These are phyloP conservation scores for Phyllosticta citribraziliensis DNA, from an alignment of 2,329 filamentous ascomycete species.

Conservation along the genomic window DNA sequence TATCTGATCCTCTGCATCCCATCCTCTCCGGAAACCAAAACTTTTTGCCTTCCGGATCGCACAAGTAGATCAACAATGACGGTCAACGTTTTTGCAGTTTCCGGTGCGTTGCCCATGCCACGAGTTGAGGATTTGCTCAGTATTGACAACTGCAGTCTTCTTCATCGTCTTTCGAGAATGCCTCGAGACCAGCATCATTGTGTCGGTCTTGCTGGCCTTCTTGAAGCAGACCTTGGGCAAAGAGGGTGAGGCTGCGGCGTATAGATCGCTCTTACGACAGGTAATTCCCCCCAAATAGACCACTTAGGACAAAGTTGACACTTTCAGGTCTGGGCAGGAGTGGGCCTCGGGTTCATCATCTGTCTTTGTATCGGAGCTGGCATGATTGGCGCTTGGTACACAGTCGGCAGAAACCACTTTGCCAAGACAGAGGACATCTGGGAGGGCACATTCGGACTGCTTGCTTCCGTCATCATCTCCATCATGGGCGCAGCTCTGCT, in stretches of 20 bases:
- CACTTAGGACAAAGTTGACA: neutral
- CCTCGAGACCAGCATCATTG: constrained; percentile 73
- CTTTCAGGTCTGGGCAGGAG: constrained; percentile 56
- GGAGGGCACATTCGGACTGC: constrained; percentile 66
- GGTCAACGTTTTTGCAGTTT: constrained; percentile 63
- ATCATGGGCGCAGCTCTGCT: constrained; percentile 71
- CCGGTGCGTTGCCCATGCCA: constrained; percentile 34
- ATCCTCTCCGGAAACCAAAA: neutral
- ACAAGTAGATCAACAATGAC: constrained; percentile 26
- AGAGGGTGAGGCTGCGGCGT: constrained; percentile 48
- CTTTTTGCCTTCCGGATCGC: neutral
- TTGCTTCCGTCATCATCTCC: constrained; percentile 72
- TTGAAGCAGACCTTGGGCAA: constrained; percentile 70
- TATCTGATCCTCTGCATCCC: neutral
- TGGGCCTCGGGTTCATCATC: constrained; percentile 50
- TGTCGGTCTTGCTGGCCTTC: constrained; percentile 74
- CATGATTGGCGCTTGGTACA: constrained; percentile 65
- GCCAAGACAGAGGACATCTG: constrained; percentile 62
- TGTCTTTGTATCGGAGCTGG: constrained; percentile 54
- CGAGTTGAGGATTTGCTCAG: neutral
- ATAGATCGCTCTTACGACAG: constrained; percentile 59
- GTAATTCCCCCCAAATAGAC: constrained; percentile 26
- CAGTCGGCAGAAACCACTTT: constrained; percentile 57
- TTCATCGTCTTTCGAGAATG: constrained; percentile 83
- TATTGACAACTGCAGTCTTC: constrained; percentile 50